These are phyloP conservation scores for Reutealis trisperma DNA, from an alignment of 345 rosid species.

Conservation along the genomic window DNA sequence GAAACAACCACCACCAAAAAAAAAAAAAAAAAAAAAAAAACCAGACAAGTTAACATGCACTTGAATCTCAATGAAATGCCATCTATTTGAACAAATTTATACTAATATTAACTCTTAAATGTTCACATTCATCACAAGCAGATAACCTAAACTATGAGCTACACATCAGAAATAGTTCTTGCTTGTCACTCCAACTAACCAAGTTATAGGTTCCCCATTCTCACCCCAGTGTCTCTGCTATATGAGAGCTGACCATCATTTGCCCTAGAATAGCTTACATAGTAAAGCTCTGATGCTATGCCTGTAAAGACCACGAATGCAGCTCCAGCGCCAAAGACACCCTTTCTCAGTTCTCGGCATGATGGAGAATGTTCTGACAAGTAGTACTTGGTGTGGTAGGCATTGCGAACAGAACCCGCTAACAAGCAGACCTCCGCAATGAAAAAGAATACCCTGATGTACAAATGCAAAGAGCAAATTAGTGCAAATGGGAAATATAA, in stretches of 20 bases:
- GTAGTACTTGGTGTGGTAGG: slow-evolving; percentile 78
- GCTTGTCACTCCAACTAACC: neutral
- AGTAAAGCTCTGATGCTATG: slow-evolving; percentile 74
- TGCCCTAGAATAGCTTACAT: slow-evolving; percentile 64
- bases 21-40: neutral
- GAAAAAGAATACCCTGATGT: slow-evolving; percentile 76
- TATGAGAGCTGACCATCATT: slow-evolving; percentile 37
- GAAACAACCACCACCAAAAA: neutral
- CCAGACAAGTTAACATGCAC: too few species aligned
- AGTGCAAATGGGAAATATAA: neutral
- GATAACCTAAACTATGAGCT: slow-evolving; percentile 14
- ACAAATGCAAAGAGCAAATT: neutral
- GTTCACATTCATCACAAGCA: slow-evolving; percentile 6
- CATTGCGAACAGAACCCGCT: slow-evolving; percentile 80
- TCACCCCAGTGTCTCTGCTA: slow-evolving; percentile 57
- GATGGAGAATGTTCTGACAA: slow-evolving; percentile 35
- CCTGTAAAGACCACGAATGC: slow-evolving; percentile 76
- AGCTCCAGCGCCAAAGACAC: slow-evolving; percentile 90
- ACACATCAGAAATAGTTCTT: slow-evolving; percentile 6
- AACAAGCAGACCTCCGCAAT: slow-evolving; percentile 86
- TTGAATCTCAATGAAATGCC: neutral
- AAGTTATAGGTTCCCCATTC: slow-evolving; percentile 70
- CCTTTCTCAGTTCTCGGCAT: slow-evolving; percentile 68
- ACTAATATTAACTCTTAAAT: neutral
- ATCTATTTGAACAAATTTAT: neutral